A percentile compares a stretch with the other conserved stretches of the same genome.
Conservation (phyloP, 1,284 basidiomycete species). For the Tilletia caries region DNA sequence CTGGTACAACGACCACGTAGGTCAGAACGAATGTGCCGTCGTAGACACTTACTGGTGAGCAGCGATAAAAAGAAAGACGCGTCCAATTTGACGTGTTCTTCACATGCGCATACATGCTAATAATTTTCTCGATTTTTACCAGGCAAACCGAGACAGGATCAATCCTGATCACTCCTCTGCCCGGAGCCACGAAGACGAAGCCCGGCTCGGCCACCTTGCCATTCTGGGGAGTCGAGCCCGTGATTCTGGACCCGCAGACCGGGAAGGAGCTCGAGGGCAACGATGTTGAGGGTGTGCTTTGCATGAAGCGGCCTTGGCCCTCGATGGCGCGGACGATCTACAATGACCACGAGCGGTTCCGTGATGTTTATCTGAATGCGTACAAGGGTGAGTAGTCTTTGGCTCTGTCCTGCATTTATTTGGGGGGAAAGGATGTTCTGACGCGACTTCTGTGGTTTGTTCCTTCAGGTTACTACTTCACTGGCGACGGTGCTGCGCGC, state of each 20-base stretch:
- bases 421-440: constrained; percentile 17
- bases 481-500: constrained; percentile 89
- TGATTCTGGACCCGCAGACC: constrained; percentile 77
- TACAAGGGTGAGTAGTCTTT: constrained; percentile 44
- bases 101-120: not conserved
- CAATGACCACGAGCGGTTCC: constrained; percentile 82
- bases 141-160: constrained; percentile 94
- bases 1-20: constrained; percentile 96
- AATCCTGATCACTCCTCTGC: constrained; percentile 90
- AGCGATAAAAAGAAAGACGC: not conserved
- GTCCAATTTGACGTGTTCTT: not conserved
- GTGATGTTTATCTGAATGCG: constrained; percentile 88
- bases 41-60: constrained; percentile 65
- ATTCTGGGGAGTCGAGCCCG: constrained; percentile 92
- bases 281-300: constrained; percentile 86
- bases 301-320: constrained; percentile 84
- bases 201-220: constrained; percentile 94
- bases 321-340: constrained; percentile 92
- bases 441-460: constrained; percentile 56
- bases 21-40: constrained; percentile 81
- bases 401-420: not conserved
- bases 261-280: constrained; percentile 76
- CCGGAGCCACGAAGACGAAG: constrained; percentile 91
- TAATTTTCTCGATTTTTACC: constrained; percentile 27
- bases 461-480: constrained; percentile 71